phyloP scores from a whole-genome alignment of 176 grass and related monocot genomes.

The Chrysopogon serrulatus region DNA sequence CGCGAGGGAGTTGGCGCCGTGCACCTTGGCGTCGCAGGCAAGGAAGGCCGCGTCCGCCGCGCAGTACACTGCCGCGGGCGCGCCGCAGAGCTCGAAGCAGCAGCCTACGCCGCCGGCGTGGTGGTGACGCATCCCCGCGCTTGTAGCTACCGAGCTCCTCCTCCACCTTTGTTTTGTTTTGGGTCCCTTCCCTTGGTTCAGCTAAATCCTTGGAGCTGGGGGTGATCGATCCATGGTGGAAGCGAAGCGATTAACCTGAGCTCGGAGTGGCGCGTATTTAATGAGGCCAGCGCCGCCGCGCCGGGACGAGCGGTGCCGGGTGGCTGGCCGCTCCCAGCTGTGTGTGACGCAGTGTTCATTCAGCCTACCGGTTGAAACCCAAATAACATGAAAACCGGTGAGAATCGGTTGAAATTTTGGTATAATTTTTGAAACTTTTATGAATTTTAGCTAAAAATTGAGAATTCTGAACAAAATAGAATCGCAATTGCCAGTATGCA shows the following conservation, averaged over 20 bases:
- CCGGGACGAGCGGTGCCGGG: too few species aligned
- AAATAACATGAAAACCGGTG: too few species aligned
- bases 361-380: too few species aligned
- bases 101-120: not conserved
- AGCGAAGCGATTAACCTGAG: not conserved
- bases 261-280: conserved; percentile 12
- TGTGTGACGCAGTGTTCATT: too few species aligned
- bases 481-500: too few species aligned
- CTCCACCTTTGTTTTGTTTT: not conserved
- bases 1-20: conserved; percentile 91
- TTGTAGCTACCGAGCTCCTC: not conserved
- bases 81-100: conserved; percentile 53
- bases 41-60: conserved; percentile 69
- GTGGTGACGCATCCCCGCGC: not conserved
- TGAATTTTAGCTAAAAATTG: too few species aligned
- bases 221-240: not conserved
- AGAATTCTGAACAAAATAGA: too few species aligned
- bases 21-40: conserved; percentile 67
- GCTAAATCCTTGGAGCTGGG: too few species aligned
- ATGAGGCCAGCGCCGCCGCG: not conserved
- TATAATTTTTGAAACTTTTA: too few species aligned
- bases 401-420: too few species aligned
- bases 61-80: conserved; percentile 63
- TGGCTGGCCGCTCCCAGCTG: not conserved
- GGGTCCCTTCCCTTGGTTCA: too few species aligned